Evolutionary conservation across 768 basidiomycete genomes (phyloP), one percentile per base, ranked within the genome.

Genomic region (Termitomyces sp.): DNA sequence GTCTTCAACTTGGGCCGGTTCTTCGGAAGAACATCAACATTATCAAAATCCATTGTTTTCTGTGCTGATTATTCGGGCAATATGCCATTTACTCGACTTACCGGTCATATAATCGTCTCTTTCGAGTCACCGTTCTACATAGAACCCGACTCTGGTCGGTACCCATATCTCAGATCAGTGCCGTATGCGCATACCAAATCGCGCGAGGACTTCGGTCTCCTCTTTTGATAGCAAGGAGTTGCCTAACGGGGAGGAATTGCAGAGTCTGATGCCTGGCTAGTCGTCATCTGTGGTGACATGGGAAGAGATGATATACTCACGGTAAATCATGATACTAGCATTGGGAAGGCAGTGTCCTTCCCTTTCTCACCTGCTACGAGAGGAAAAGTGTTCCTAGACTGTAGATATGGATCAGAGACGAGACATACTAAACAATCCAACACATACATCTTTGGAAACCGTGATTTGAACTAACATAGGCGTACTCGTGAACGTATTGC

Each of bases 311-410:
- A n/a, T n/a, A 44, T 31, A 72, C 80, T 59, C 69, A 96, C 95
- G 96, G 71, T 98, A 96, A 54, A 98, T 98, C 96, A 98, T 98
- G 66, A 98, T 93, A 68, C 90, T 92, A n/a, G 94, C 89, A 69
- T 98, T 91, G 12, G 94, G 93, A 57, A 98, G 81, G 64, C 90
- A 90, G 69, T 94, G 94, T 31, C 96, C 69, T 95, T 93, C 35
- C 95, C 95, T 62, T 80, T 86, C 75, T 90, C 93, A 35, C 94
- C 95, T 47, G 93, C 94, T 9, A 93, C 90, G 5, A 98, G 82
- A 17, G 98, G 82, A n/a, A n/a, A 48, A 98, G 79, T 47, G 92
- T 87, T 23, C 96, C 95, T 58, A 98, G 82, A 69, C 95, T 94
- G 74, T 97, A 98, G 1, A 95, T 98, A 68, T 97, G 94, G 60